Conservation (phyloP, 2,329 filamentous ascomycete species). For the Esteya vermicola region DNA sequence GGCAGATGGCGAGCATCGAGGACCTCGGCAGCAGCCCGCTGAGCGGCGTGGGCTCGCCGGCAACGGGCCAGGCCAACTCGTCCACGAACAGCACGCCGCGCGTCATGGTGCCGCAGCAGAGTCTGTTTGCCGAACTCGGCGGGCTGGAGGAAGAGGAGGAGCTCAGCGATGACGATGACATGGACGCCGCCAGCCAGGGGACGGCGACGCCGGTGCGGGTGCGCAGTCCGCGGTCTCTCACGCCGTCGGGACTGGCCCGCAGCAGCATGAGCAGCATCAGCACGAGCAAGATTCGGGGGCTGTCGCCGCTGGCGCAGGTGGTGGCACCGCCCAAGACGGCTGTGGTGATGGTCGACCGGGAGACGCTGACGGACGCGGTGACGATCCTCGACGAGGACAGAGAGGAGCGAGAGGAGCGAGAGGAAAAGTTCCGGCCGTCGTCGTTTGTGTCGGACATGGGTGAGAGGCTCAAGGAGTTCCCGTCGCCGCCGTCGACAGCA, state of each 20-base stretch:
- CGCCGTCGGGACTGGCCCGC: conserved; percentile 19
- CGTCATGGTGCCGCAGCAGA: conserved; percentile 50
- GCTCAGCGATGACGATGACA: conserved; percentile 53
- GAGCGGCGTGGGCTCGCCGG: conserved; percentile 17
- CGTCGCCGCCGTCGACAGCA: conserved; percentile 32
- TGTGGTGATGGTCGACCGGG: conserved; percentile 39
- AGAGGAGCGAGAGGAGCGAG: conserved; percentile 1
- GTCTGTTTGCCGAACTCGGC: conserved; percentile 79
- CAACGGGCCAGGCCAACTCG: conserved; percentile 18
- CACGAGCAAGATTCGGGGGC: conserved; percentile 12
- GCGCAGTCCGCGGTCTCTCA: conserved; percentile 28
- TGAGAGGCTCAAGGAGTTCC: conserved; percentile 38
- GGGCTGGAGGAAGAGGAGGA: too few relatives aligned
- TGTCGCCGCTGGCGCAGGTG: conserved; percentile 31
- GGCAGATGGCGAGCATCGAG: conserved; percentile 48
- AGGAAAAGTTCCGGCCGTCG: conserved; percentile 3
- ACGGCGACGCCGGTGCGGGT: conserved; percentile 41
- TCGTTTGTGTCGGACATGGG: conserved; percentile 24
- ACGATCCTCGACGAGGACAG: conserved; percentile 17
- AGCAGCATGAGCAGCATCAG: neutral
- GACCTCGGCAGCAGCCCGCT: conserved; percentile 17
- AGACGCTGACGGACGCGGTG: conserved; percentile 47
- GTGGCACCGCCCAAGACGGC: conserved; percentile 34
- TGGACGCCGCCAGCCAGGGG: conserved; percentile 45
- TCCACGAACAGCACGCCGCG: conserved; percentile 31